Evolutionary conservation across 257 asterid species (phyloP).

Genomic region (Apocynum venetum): DNA sequence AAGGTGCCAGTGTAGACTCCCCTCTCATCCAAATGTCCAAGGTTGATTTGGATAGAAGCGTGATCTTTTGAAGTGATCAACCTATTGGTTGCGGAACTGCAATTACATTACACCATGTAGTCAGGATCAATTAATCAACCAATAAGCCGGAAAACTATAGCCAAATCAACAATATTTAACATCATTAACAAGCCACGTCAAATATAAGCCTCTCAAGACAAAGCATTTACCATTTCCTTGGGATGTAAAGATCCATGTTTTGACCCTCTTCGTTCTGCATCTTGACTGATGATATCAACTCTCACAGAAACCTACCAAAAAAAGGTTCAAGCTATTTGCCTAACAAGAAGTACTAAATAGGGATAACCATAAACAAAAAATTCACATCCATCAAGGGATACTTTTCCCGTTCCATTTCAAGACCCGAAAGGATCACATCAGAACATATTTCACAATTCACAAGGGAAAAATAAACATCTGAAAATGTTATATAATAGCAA

Average conservation of each 20-base stretch:
- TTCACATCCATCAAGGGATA: neutral
- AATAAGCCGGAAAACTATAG: neutral
- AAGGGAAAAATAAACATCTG: neutral
- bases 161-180: neutral
- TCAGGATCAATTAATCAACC: neutral
- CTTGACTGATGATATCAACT: conserved; percentile 22
- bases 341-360: neutral
- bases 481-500: neutral
- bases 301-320: neutral
- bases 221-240: conserved; percentile 54
- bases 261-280: conserved; percentile 83
- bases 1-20: conserved; percentile 60
- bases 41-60: conserved; percentile 77
- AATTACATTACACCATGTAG: conserved; percentile 8
- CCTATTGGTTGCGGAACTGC: conserved; percentile 88
- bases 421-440: neutral
- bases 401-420: neutral
- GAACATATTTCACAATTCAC: neutral
- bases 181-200: too few species aligned
- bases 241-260: conserved; percentile 73
- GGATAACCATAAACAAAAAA: neutral
- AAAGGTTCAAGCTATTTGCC: neutral
- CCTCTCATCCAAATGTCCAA: conserved; percentile 74
- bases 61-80: conserved; percentile 90
- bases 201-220: neutral